phyloP scores from a whole-genome alignment of 148 eudicot species.

The Talinum fruticosum region DNA sequence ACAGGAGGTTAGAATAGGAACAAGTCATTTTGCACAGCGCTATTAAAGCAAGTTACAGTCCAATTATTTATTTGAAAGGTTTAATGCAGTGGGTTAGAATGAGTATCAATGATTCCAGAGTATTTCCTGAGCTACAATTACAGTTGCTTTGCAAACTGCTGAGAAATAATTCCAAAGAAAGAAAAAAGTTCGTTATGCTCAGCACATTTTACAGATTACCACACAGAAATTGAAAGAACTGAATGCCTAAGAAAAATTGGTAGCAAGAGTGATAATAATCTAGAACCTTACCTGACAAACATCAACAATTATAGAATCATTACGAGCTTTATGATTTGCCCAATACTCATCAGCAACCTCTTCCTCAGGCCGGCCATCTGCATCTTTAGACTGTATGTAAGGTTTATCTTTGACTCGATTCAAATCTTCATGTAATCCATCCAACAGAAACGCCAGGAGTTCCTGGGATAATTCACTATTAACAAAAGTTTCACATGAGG shows the following conservation, averaged over 20 bases:
- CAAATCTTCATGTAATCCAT: conserved; percentile 98
- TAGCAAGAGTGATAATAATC: neutral
- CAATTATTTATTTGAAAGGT: neutral
- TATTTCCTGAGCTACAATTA: conserved; percentile 8
- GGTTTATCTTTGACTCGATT: conserved; percentile 97
- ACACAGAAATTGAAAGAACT: neutral
- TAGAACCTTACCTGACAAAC: conserved; percentile 81
- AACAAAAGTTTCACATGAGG: conserved; percentile 6
- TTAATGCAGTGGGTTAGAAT: neutral
- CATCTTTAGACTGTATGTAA: conserved; percentile 76
- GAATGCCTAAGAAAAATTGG: too few relatives aligned
- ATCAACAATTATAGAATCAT: conserved; percentile 98
- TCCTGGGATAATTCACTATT: conserved; percentile 44
- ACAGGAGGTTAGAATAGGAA: neutral
- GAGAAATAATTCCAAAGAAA: neutral
- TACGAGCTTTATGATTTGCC: conserved; percentile 94
- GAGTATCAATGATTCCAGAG: neutral
- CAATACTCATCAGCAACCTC: conserved; percentile 98
- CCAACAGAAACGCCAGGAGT: conserved; percentile 92
- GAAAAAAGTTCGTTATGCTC: neutral
- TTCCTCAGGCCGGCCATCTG: conserved; percentile 91
- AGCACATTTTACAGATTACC: neutral
- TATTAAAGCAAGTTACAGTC: neutral
- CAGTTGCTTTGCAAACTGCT: neutral
- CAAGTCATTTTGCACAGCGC: neutral